Conservation (phyloP, 176 grass and related monocot species). For the Phragmites australis region DNA sequence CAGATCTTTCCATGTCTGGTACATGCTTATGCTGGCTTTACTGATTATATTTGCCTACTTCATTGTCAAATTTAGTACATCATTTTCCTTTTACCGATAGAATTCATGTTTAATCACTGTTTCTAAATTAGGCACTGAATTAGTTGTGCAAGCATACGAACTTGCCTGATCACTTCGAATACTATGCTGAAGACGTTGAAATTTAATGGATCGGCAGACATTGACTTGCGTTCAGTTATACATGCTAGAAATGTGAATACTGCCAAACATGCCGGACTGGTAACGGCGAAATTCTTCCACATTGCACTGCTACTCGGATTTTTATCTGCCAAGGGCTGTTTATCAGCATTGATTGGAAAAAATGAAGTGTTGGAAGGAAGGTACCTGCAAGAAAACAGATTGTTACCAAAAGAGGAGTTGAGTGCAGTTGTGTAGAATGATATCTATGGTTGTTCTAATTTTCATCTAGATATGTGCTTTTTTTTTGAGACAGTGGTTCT, state of each 20-base stretch:
- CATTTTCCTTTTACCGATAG: not conserved
- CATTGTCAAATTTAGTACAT: not conserved
- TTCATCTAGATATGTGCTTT: no score
- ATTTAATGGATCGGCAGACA: not conserved
- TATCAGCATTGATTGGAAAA: not conserved
- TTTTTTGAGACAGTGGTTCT: no score
- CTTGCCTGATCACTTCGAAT: not conserved
- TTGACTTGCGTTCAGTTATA: not conserved
- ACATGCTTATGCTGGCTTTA: not conserved
- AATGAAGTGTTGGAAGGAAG: constrained; percentile 48
- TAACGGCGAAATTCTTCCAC: constrained; percentile 33
- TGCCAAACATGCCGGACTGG: constrained; percentile 38
- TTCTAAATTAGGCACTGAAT: not conserved
- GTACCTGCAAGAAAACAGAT: constrained; percentile 41
- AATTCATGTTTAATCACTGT: not conserved
- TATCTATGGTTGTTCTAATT: not conserved
- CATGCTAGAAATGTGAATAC: not conserved
- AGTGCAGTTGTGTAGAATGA: not conserved
- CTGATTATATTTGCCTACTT: not conserved
- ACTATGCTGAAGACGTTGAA: not conserved
- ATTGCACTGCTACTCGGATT: not conserved
- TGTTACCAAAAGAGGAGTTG: not conserved
- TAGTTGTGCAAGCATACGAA: not conserved
- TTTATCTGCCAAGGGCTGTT: not conserved
- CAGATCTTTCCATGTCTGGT: no score